Conservation (phyloP, 768 basidiomycete genomes). For the Gloeopeniophorella convolvens region DNA sequence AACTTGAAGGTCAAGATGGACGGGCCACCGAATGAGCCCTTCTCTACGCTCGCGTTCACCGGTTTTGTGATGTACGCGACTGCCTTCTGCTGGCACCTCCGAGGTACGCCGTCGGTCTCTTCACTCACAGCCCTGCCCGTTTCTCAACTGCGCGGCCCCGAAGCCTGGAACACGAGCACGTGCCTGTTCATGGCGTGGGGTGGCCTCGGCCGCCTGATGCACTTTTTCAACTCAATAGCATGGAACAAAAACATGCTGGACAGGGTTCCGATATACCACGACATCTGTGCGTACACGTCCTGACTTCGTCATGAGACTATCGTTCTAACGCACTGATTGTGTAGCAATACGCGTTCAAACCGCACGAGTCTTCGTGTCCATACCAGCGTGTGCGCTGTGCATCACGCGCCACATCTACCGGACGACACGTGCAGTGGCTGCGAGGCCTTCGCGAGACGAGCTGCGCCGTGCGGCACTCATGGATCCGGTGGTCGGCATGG, state of each 20-base stretch:
- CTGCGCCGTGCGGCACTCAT: not conserved
- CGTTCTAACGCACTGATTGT: too few species aligned
- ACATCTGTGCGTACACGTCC: constrained; percentile 45
- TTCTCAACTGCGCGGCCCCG: not conserved
- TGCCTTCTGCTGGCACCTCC: constrained; percentile 49
- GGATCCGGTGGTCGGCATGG: not conserved
- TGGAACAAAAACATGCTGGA: constrained; percentile 56
- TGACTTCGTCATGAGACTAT: too few species aligned
- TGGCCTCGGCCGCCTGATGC: constrained; percentile 46
- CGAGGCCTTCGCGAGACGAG: not conserved
- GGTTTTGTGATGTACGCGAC: constrained; percentile 40
- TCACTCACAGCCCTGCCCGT: not conserved
- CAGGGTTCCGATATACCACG: constrained; percentile 43
- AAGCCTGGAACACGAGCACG: constrained; percentile 66
- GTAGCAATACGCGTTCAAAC: constrained; percentile 27
- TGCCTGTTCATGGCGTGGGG: constrained; percentile 67
- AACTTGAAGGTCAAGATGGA: too few species aligned
- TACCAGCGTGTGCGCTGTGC: constrained; percentile 32
- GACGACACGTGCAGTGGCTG: constrained; percentile 7
- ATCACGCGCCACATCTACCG: constrained; percentile 29
- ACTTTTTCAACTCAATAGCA: constrained; percentile 58
- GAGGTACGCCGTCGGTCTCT: constrained; percentile 32
- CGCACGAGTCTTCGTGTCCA: constrained; percentile 21
- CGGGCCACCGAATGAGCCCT: constrained; percentile 19
- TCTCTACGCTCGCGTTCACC: constrained; percentile 35